Conservation (phyloP, 139 green algal genomes). For the Chlorella sp. region DNA sequence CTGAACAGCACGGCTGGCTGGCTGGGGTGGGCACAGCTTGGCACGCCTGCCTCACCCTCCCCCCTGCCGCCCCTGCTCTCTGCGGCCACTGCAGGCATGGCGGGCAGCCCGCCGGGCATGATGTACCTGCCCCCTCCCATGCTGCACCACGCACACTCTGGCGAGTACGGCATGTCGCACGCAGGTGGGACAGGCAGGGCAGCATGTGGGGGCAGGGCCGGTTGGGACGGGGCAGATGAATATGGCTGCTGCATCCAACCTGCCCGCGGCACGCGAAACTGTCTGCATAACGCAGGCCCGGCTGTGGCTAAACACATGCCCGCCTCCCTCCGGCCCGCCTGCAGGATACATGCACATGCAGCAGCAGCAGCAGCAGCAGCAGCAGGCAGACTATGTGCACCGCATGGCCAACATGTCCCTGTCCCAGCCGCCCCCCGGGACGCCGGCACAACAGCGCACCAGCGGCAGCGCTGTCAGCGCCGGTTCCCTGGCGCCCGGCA, state of each 20-base stretch:
- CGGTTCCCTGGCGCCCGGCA: not conserved
- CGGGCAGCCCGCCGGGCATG: conserved; percentile 25
- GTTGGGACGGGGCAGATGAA: no score
- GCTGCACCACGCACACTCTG: conserved; percentile 22
- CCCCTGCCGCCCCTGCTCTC: not conserved
- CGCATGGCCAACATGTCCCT: conserved; percentile 33
- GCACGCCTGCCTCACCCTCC: not conserved
- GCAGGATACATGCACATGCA: conserved; percentile 31
- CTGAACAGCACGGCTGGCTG: not conserved
- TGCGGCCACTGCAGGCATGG: not conserved
- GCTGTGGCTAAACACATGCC: not conserved
- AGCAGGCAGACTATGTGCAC: conserved; percentile 26
- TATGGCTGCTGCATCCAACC: no score
- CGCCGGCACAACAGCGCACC: not conserved
- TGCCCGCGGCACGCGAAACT: no score
- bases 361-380: conserved; percentile 10
- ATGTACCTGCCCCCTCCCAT: conserved; percentile 31
- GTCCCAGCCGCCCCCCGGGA: not conserved
- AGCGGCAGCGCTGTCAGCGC: conserved; percentile 14
- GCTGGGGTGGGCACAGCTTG: not conserved
- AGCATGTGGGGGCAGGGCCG: not conserved
- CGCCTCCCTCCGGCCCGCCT: not conserved
- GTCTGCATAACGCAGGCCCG: no score
- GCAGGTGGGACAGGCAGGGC: not conserved
- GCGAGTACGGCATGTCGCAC: conserved; percentile 19